These are phyloP conservation scores for Penicillium brevicompactum DNA, from an alignment of 2,329 filamentous ascomycete genomes.

Conservation along the genomic window DNA sequence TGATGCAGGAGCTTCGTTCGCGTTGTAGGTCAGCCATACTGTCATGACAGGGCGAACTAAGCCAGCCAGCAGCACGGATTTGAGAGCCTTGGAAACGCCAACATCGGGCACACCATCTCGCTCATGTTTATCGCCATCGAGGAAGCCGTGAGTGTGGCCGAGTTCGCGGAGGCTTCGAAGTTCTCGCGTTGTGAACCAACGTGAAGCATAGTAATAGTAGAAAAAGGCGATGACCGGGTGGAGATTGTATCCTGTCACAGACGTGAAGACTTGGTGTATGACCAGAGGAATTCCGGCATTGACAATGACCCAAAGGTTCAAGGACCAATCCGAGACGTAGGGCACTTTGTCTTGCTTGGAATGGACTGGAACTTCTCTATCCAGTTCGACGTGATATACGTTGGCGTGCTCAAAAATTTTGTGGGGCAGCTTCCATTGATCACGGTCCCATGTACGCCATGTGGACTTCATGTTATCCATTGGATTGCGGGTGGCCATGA, in stretches of 20 bases:
- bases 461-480: constrained; percentile 4
- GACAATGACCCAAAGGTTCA: constrained; percentile 2
- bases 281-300: neutral
- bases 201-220: constrained; percentile 2
- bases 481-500: neutral
- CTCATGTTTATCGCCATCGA: constrained; percentile 1
- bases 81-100: neutral
- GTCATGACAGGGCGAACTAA: constrained; percentile 1
- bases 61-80: constrained; percentile 1
- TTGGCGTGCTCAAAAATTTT: neutral
- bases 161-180: neutral
- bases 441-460: constrained; percentile 1
- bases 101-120: constrained; percentile 4
- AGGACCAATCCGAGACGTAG: constrained; percentile 2
- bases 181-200: constrained; percentile 1
- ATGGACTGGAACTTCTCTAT: constrained; percentile 2
- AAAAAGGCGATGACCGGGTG: neutral
- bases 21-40: neutral
- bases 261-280: neutral
- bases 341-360: neutral
- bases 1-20: neutral
- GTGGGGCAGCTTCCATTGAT: constrained; percentile 1
- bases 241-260: neutral
- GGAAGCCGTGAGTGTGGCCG: neutral
- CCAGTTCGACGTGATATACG: constrained; percentile 1